phyloP scores from a whole-genome alignment of 441 rosid species.

The Populus hybrid region DNA sequence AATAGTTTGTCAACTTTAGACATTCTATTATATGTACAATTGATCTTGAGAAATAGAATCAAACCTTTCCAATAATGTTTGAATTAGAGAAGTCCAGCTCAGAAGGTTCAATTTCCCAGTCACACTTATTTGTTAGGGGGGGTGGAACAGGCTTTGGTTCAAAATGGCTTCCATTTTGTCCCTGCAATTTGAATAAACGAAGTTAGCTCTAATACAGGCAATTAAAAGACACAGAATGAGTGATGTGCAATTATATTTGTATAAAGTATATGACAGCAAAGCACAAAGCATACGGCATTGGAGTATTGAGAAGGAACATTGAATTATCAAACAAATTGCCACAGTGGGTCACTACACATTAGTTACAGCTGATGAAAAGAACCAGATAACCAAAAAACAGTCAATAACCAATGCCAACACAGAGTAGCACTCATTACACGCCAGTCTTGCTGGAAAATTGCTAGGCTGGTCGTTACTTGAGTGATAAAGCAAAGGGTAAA shows the following conservation, averaged over 20 bases:
- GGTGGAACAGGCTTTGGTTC: slow-evolving; percentile 95
- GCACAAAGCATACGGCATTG: background rate
- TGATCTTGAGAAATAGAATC: slow-evolving; percentile 9
- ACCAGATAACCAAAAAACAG: background rate
- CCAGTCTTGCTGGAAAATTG: background rate
- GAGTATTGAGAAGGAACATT: background rate
- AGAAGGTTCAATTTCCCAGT: slow-evolving; percentile 98
- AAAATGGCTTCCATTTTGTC: slow-evolving; percentile 97
- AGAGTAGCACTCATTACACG: background rate
- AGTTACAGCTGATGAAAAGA: background rate
- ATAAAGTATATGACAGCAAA: background rate
- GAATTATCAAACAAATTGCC: too few relatives aligned
- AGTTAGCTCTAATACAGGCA: slow-evolving; percentile 7
- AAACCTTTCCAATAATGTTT: slow-evolving; percentile 78
- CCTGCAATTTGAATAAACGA: slow-evolving; percentile 43
- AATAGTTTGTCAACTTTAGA: background rate
- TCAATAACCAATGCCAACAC: background rate
- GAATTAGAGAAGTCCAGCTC: slow-evolving; percentile 89
- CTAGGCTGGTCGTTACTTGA: background rate
- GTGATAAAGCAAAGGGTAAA: background rate
- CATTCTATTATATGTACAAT: background rate
- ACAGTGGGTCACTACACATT: background rate
- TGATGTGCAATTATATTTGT: slow-evolving; percentile 4
- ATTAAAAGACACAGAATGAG: slow-evolving; percentile 5
- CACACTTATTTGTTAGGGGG: slow-evolving; percentile 96